These are phyloP conservation scores for Hypoxylon sp. DNA, from an alignment of 2,329 filamentous ascomycete species.

Conservation along the genomic window DNA sequence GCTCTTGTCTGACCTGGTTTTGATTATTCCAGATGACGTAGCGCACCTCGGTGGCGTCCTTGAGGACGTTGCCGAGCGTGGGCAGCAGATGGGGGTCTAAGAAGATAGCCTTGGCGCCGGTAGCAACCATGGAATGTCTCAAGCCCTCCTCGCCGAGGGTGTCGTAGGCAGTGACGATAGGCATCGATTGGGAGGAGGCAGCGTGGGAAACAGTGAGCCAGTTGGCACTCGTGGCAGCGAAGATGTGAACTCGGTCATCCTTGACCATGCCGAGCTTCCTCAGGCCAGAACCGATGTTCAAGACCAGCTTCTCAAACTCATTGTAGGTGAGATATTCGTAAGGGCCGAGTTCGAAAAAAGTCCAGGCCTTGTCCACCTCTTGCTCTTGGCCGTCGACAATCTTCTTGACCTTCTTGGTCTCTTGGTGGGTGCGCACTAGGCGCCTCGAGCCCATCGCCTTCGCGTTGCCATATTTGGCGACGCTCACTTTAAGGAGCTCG, in stretches of 20 bases:
- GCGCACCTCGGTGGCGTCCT: constrained; percentile 62
- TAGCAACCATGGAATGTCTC: constrained; percentile 77
- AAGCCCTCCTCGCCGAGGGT: constrained; percentile 79
- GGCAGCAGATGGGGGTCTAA: constrained; percentile 78
- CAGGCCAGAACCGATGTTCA: constrained; percentile 76
- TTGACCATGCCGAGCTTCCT: constrained; percentile 77
- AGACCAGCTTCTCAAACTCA: constrained; percentile 78
- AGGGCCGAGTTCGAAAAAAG: constrained; percentile 83
- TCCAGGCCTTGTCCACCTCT: constrained; percentile 88
- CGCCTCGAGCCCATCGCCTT: constrained; percentile 77
- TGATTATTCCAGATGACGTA: constrained; percentile 68
- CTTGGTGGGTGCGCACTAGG: constrained; percentile 80
- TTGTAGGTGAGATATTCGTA: constrained; percentile 83
- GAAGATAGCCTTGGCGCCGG: constrained; percentile 77
- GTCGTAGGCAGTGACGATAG: constrained; percentile 83
- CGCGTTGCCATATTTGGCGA: constrained; percentile 72
- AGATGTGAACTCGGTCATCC: constrained; percentile 80
- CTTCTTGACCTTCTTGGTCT: constrained; percentile 92
- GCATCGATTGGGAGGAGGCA: constrained; percentile 78
- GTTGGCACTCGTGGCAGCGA: constrained; percentile 75
- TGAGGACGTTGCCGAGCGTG: constrained; percentile 65
- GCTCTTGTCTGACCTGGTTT: constrained; percentile 62
- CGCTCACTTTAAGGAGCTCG: constrained; percentile 78
- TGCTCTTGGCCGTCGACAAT: constrained; percentile 82
- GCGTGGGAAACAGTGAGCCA: constrained; percentile 65